These are phyloP conservation scores for Eremomyces bilateralis DNA, from an alignment of 495 filamentous ascomycete genomes.

Conservation along the genomic window DNA sequence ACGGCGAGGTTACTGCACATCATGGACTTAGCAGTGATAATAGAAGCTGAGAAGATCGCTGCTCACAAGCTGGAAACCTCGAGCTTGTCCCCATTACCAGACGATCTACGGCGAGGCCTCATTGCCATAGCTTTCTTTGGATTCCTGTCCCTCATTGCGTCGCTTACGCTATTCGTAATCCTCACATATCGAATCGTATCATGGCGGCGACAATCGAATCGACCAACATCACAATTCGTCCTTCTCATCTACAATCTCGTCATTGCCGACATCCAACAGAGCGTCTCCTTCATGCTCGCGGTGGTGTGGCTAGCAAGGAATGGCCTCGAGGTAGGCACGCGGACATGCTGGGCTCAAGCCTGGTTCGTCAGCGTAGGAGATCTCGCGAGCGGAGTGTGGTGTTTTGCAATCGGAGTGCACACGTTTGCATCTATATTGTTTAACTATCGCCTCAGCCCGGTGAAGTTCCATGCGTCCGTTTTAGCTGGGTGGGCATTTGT, in stretches of 20 bases:
- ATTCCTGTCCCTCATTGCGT: background rate
- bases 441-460: conserved; percentile 11
- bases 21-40: too few species aligned
- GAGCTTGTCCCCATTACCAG: background rate
- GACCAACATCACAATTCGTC: conserved; percentile 42
- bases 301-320: conserved; percentile 34
- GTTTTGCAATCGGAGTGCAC: conserved; percentile 28
- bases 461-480: conserved; percentile 10
- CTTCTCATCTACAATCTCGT: conserved; percentile 54
- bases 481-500: conserved; percentile 11
- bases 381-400: conserved; percentile 45
- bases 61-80: too few species aligned
- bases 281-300: conserved; percentile 44
- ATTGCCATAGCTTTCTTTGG: background rate
- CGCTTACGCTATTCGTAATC: background rate
- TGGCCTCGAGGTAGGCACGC: conserved; percentile 30
- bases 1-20: too few species aligned
- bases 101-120: background rate
- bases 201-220: background rate
- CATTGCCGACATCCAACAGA: conserved; percentile 51
- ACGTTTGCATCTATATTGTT: conserved; percentile 28
- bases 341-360: conserved; percentile 45
- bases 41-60: too few species aligned
- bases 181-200: background rate
- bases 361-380: conserved; percentile 53